A percentile compares a stretch with the other conserved stretches of the same genome.
Evolutionary conservation across 164 flowering plant genomes (phyloP).

Genomic region (Nelumbo lutea): DNA sequence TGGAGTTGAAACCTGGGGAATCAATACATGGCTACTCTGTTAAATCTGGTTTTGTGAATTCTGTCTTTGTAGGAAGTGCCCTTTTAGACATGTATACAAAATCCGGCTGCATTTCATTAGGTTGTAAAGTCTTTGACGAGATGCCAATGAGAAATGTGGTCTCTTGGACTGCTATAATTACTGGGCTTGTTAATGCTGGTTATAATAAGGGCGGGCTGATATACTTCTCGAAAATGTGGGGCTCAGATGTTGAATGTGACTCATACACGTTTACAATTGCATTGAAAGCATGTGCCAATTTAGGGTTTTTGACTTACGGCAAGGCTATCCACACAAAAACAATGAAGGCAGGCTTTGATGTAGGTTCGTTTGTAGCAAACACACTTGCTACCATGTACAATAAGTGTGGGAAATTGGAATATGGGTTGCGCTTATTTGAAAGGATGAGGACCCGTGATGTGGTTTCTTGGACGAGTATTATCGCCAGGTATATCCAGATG

Average conservation of each 20-base stretch:
- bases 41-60: conserved; percentile 53
- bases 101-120: conserved; percentile 30
- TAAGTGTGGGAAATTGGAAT: conserved; percentile 66
- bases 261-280: conserved; percentile 65
- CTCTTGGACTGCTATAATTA: conserved; percentile 79
- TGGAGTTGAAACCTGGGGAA: conserved; percentile 36
- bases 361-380: conserved; percentile 56
- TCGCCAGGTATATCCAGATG: conserved; percentile 44
- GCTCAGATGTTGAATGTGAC: conserved; percentile 49
- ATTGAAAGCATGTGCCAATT: conserved; percentile 76
- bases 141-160: conserved; percentile 77
- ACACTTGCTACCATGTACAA: conserved; percentile 66
- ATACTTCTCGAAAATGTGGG: conserved; percentile 60
- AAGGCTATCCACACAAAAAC: conserved; percentile 58
- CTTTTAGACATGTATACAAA: conserved; percentile 73
- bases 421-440: conserved; percentile 60
- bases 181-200: conserved; percentile 69
- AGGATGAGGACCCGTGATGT: conserved; percentile 55
- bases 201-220: conserved; percentile 35
- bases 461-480: conserved; percentile 70
- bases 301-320: conserved; percentile 41
- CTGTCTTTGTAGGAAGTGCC: conserved; percentile 84
- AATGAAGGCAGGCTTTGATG: conserved; percentile 53
- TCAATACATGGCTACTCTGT: conserved; percentile 58
- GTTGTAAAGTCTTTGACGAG: conserved; percentile 59